Base-by-base conservation (phyloP, 306 rosid species). In the Leucaena leucocephala region DNA sequence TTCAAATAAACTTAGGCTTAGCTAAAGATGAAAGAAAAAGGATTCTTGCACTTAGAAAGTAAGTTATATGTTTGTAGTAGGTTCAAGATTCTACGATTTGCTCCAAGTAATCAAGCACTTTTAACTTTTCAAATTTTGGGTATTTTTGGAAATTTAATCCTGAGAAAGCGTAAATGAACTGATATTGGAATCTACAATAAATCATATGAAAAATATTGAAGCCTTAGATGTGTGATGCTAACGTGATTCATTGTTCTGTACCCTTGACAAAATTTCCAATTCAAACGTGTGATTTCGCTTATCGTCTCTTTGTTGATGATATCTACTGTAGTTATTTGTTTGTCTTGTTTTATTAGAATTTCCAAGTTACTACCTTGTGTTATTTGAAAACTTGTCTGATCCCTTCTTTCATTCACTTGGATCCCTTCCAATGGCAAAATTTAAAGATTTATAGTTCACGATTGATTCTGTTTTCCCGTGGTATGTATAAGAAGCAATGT, bases 391-490 rank as follows among this genome's bases (percentile, higher is more conserved):
- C 19, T 44, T 81, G 43, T 33, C 71, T 61, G 49, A 12, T 68
- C 75, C 77, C 35, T 73, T 66, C 39, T 12, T 57, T 12, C 12
- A 4, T 33, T 33, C 66, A 11, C 50, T 77, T 67, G 39, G 22
- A 68, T 58, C 36, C 80, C 72, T 72, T 15, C 67, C 49, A 57
- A 27, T 40, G 63, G 68, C 36, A 57, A 71, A 74, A 74, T 57
- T 61, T 64, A 13, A 50, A 57, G 33, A 54, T 62, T 33, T 35
- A 38, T 80, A 13, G 21, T 76, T 71, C 55, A 45, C 52, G 17
- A 40, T 84, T 55, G 43, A n/a, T 44, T 80, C 8, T 57, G 71
- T 76, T 69, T 69, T 16, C 61, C 40, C 43, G 44, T 74, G 76
- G 35, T 36, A 21, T 80, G 75, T 5, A 7, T 42, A 48, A 66